Evolutionary conservation across 2,329 filamentous ascomycete species (phyloP), one percentile per base, ranked within the genome.

Genomic region (Ophiocordyceps sinensis): DNA sequence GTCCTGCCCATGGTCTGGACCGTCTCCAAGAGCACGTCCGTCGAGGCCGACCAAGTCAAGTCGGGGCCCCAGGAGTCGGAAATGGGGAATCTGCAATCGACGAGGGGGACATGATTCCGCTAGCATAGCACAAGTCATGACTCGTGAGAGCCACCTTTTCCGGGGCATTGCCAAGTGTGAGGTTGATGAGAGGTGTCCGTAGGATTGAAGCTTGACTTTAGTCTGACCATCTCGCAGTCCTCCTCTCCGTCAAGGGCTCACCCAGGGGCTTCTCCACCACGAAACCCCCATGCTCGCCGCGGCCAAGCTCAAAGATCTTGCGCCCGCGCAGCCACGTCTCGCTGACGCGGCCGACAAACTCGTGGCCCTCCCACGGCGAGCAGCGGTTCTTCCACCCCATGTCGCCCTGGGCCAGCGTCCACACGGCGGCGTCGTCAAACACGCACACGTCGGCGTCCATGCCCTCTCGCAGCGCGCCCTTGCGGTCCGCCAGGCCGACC

Each of bases 371-470:
- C 70, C 93, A 95, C 0, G 88, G 87, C 43, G 81, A 87, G 67
- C 86, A 88, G 55, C 86, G 85, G 62, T 95, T 94, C 61, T 86
- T 80, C 74, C 94, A 98, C 49, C 91, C 73, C 87, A 98, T 94
- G 39, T 86, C 85, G 45, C 74, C 78, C 15, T 73, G 69, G 43
- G 75, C 65, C 40, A 94, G 79, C 21, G 78, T 72, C 72, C 89
- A 98, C 50, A 74, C 72, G 19, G 77, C 78, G n/a, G 71, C 64
- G 47, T 94, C 86, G 56, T 96, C 89, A 57, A 96, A 95, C 14
- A 96, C 79, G 51, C 85, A 88, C 30, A 94, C 70, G 58, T 95
- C 88, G 3, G 80, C 88, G 62, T 95, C 88, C 60, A 85, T 81
- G 1, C 87, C 88, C 0, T 77, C 79, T 40, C 70, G 73, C 30